These are phyloP conservation scores for Marchantia paleacea DNA, from an alignment of 225 moss, liverwort and hornwort species.

Conservation along the genomic window DNA sequence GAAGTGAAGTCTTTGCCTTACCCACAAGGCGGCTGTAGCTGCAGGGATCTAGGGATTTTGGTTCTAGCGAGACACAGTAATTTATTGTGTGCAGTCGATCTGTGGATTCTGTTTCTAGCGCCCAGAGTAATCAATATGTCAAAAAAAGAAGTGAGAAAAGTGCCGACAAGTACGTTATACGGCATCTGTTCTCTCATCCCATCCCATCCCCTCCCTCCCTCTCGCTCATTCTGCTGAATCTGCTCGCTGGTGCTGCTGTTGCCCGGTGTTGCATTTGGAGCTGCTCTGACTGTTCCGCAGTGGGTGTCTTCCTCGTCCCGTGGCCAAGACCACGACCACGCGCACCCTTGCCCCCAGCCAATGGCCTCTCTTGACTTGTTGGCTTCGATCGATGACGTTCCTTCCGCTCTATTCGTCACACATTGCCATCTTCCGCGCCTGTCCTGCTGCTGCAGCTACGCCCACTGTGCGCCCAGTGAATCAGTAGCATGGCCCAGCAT, in stretches of 20 bases:
- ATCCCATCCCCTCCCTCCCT: not conserved
- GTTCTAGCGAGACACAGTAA: not conserved
- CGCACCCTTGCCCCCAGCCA: not conserved
- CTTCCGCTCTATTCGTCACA: not conserved
- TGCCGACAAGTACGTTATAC: constrained; percentile 2
- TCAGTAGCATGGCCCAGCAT: not conserved
- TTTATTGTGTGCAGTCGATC: not conserved
- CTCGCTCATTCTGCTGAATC: not conserved
- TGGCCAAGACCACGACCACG: not conserved
- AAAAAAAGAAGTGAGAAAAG: not conserved
- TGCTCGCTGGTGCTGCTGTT: not conserved
- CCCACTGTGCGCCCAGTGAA: not conserved
- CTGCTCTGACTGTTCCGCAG: not conserved
- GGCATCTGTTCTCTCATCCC: not conserved
- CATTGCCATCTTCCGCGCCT: not conserved
- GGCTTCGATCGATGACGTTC: not conserved
- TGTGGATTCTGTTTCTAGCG: constrained; percentile 4
- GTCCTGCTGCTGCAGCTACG: not conserved
- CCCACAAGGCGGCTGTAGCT: not conserved
- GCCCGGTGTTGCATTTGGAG: not conserved
- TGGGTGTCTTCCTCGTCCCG: not conserved
- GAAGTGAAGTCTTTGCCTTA: no score
- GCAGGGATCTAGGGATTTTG: not conserved
- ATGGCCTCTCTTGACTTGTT: not conserved
- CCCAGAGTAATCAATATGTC: not conserved